Evolutionary conservation across 345 rosid genomes (phyloP).

Genomic region (Passiflora organensis): DNA sequence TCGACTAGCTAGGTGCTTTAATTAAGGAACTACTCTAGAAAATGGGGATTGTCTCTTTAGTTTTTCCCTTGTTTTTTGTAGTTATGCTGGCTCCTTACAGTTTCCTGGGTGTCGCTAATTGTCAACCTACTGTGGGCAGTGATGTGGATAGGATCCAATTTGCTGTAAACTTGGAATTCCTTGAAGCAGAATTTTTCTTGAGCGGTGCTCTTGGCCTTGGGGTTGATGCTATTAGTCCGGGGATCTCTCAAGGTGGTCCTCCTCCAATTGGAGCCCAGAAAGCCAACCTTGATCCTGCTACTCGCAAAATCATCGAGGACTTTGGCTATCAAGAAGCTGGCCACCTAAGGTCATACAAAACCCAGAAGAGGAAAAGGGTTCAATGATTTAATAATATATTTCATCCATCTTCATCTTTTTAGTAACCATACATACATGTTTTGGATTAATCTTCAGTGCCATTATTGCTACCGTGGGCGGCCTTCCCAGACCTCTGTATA

Average conservation of each 20-base stretch:
- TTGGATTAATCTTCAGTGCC: conserved; percentile 1
- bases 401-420: no score
- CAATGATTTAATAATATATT: no score
- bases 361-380: no score
- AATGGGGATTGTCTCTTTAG: no score
- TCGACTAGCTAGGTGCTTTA: no score
- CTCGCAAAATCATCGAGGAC: conserved; percentile 42
- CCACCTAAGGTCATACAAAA: conserved; percentile 51
- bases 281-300: conserved; percentile 50
- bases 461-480: background rate
- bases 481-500: conserved; percentile 4
- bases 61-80: no score
- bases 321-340: conserved; percentile 68
- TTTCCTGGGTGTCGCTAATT: background rate
- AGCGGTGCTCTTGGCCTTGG: conserved; percentile 45
- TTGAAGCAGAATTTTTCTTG: conserved; percentile 54
- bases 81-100: background rate
- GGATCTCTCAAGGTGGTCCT: conserved; percentile 53
- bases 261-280: conserved; percentile 40
- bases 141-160: conserved; percentile 45
- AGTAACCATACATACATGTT: no score
- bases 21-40: no score
- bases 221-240: conserved; percentile 39
- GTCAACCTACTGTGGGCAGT: conserved; percentile 28
- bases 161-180: conserved; percentile 57